These are phyloP conservation scores for Fusarium decemcellulare DNA, from an alignment of 2,329 filamentous ascomycete species.

Conservation along the genomic window DNA sequence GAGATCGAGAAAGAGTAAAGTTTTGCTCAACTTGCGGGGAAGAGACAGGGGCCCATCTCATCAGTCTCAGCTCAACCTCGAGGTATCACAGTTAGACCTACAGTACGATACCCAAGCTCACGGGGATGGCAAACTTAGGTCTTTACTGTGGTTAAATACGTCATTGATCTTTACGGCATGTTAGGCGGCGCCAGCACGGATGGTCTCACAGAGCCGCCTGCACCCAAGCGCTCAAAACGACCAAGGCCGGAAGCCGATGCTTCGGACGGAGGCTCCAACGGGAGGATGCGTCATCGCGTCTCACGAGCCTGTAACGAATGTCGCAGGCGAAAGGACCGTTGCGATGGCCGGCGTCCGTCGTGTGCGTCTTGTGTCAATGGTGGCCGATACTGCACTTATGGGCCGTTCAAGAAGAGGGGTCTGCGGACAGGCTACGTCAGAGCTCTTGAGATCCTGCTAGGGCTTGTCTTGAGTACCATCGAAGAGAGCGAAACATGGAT, in stretches of 20 bases:
- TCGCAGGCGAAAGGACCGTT: conserved; percentile 29
- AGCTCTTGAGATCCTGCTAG: conserved; percentile 20
- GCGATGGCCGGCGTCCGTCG: conserved; percentile 20
- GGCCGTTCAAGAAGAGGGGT: conserved; percentile 26
- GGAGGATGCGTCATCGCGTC: conserved; percentile 2
- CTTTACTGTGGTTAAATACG: too few species aligned
- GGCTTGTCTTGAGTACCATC: conserved; percentile 14
- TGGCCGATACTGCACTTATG: conserved; percentile 16
- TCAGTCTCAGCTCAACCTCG: too few species aligned
- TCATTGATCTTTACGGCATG: too few species aligned
- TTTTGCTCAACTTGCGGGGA: too few species aligned
- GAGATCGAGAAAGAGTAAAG: too few species aligned
- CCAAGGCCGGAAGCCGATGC: background rate
- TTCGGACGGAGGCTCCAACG: background rate
- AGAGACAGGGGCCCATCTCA: too few species aligned
- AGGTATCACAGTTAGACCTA: too few species aligned
- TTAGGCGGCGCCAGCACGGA: too few species aligned
- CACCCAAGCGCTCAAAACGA: background rate
- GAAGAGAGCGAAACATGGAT: conserved; percentile 17
- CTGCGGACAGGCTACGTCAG: conserved; percentile 32
- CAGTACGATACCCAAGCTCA: too few species aligned
- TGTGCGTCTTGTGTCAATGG: conserved; percentile 14
- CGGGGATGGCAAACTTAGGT: too few species aligned
- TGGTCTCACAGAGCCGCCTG: too few species aligned
- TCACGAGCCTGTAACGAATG: conserved; percentile 28